Base-by-base conservation (phyloP, 176 grass and related monocot species). In the Lolium rigidum region DNA sequence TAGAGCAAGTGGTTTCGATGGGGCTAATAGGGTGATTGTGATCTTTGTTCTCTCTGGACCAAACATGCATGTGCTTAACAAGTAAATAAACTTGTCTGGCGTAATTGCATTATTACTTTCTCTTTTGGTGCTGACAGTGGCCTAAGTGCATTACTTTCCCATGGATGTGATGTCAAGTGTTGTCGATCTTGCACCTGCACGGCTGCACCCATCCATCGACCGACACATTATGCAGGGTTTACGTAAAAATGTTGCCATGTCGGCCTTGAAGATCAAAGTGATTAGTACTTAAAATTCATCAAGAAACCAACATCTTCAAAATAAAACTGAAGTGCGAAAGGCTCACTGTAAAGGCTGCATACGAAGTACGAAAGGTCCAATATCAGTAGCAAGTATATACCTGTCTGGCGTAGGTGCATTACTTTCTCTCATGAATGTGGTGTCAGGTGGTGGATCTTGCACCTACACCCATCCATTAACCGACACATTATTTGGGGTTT, bases 381-480 rank as follows among this genome's bases (percentile, higher is more conserved):
- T 35, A 35, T 35, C 31, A 35, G 31, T 35, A 35, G 31, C 31
- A 35, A 35, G 31, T 35, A 35, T 35, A 35, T 35, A 35, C 31
- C 31, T 35, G 31, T 35, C 31, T 35, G 31, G 31, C 31, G 31
- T 35, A 35, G 3, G 31, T 35, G 31, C 31, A 35, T 35, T 35
- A 35, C 31, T 35, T 35, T 35, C 31, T 35, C 31, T 35, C 31
- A 35, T 35, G 31, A 35, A 35, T 35, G 31, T 35, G 65, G 25
- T 80, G 13, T 48, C 13, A 81, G 41, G 52, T 17, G 25, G 5
- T 48, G 47, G 51, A 54, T 14, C 66, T 21, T 51, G 50, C 24
- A n/a, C 13, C 60, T 70, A 37, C 83, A 70, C 71, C 67, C 68
- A 68, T 57, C 67, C 68, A 75, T 71, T 66, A 71, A 60, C 25